Evolutionary conservation across 306 rosid species (phyloP), one percentile per base, ranked within the genome.

Genomic region (Prunus padus): DNA sequence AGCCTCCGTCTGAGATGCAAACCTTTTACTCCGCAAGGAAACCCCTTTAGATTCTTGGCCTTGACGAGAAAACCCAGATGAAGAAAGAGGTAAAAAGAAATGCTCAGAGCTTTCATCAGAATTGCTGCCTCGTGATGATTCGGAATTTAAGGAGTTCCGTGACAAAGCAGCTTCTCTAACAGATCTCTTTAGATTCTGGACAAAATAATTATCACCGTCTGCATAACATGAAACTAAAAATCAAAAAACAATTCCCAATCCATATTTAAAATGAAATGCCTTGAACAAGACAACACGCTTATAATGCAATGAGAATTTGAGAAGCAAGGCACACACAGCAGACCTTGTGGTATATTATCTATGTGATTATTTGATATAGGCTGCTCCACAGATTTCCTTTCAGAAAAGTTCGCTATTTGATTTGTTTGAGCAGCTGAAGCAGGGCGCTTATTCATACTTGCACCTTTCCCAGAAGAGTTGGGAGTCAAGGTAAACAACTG

Each of bases 121-220:
- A 77, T 83, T 92, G 79, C 86, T 82, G 67, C 91, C 93, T 73
- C 83, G 85, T 66, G 91, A 87, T 20, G 89, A 82, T 71, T 85
- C 91, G 42, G 89, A 87, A 83, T 79, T 88, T 68, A 80, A 71
- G 64, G 88, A 80, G 60, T 67, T 87, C 81, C 81, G 57, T 16
- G 93, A 85, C 79, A 96, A 71, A 45, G 98, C 99, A 31, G 97
- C 97, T 82, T 92, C 97, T 75, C 99, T 92, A 62, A 96, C 99
- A 3, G 98, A 87, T 84, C 91, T 96, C 89, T 84, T 96, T 78
- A 96, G 72, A 81, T 88, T 89, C 74, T 89, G 93, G 82, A 89
- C 77, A 71, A 74, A 90, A 20, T 64, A 82, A 83, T 69, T 80
- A 79, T 87, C 96, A 65, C 74, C 72, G 65, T 83, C 95, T 89